Evolutionary conservation across 805 yeast genomes (phyloP), one percentile per base, ranked within the genome.

Genomic region (Ogataea salicorniae): DNA sequence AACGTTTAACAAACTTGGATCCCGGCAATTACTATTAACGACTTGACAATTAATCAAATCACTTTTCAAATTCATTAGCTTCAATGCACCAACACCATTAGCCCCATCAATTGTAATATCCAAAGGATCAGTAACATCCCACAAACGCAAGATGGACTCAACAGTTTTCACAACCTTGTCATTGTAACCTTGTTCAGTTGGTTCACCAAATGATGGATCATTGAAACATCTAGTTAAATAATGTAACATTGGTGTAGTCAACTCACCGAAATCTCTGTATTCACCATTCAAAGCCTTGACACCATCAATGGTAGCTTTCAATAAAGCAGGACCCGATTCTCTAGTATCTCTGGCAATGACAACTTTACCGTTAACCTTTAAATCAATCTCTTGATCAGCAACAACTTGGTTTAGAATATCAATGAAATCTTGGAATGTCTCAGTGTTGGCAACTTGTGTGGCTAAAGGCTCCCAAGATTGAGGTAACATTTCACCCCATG

Each of bases 161-260:
- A 80, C 79, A 0, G 91, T 78, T 0, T 57, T 52, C 5, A 83
- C 65, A 49, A 88, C 67, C 63, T 87, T 86, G 18, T 67, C 55
- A 61, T 80, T 84, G 67, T 94, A 94, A 2, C 92, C 92, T 0
- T 60, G 66, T 54, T 84, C 90, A 6, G 79, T 68, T 9, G 84
- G 74, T 17, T 66, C 70, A 9, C 95, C 95, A 61, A 78, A 84
- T 11, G 65, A 48, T 15, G 63, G 51, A 44, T 88, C 90, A 66
- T 91, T 94, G 55, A 74, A 70, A 26, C 83, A 73, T 53, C 92
- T 76, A 5, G 90, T 89, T 45, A 91, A 66, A 61, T 87, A 94
- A 67, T 94, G 99, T 58, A 94, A 76, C 65, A 94, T 96, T 4
- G 99, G 99, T 2, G 99, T 94, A 13, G 98, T 90, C 47, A 89